Base-by-base conservation (phyloP, 306 rosid species). In the Prinsepia uniflora region DNA sequence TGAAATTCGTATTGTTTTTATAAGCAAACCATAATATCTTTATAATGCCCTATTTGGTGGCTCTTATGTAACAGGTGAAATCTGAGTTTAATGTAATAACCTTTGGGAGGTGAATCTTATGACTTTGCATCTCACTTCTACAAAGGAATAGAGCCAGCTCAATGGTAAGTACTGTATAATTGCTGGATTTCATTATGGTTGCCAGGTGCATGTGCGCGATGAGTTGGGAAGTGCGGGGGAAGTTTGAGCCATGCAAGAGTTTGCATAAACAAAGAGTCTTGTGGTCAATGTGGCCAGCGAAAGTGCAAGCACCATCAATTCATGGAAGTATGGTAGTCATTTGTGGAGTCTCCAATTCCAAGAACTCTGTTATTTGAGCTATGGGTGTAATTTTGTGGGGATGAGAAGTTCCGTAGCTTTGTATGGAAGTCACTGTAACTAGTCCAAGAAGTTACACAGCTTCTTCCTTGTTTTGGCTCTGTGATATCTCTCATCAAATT, bases 41-140 rank as follows among this genome's bases (percentile, higher is more conserved):
- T 79, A 87, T 84, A 45, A 86, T 80, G 80, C 79, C 79, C 79
- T 81, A 79, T 72, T 84, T 80, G 76, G 67, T 78, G 76, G 82
- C 63, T 60, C 72, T 81, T 76, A 57, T 84, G 83, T 75, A 81
- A 84, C 94, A 78, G 79, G 80, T 78, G 68, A 76, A 79, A 67
- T 74, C 72, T 78, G 76, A 66, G 73, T 57, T 77, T 76, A 63
- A 54, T 49, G 66, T 42, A 78, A 18, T 76, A 70, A 72, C 72
- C 24, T 67, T 43, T 60, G 71, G 24, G 79, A 63, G 72, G 76
- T 3, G 71, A 64, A 65, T 70, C 11, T 18, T 54, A 34, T 61
- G 74, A 75, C 55, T 57, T 43, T 55, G 56, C 53, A 8, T 42
- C 52, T 65, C 73, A 39, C 58, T 72, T 19, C 67, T 12, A 20